Evolutionary conservation across 2,329 filamentous ascomycete genomes (phyloP).

Genomic region (Balansia obtecta): DNA sequence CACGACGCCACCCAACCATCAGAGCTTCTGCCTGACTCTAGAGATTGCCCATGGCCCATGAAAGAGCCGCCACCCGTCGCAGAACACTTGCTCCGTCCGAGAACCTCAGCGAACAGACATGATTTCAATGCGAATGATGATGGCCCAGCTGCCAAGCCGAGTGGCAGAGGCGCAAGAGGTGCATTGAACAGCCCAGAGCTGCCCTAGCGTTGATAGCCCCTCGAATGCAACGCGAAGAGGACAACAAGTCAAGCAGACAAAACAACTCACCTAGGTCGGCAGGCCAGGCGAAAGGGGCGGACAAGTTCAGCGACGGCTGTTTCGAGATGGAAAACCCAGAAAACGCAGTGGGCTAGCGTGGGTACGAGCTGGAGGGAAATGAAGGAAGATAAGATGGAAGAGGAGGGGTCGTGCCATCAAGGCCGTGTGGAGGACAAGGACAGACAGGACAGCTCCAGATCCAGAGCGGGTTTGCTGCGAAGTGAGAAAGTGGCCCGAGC

Average conservation of each 20-base stretch:
- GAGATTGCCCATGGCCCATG: not conserved
- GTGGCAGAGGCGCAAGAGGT: not conserved
- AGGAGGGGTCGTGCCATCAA: conserved; percentile 3
- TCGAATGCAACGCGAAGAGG: not conserved
- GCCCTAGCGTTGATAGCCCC: not conserved
- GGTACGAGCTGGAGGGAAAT: not conserved
- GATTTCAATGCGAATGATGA: not conserved
- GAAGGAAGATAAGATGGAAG: not conserved
- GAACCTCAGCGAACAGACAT: not conserved
- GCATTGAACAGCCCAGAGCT: not conserved
- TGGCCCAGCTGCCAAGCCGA: not conserved
- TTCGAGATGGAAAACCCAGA: not conserved
- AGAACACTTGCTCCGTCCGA: not conserved
- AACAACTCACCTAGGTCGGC: not conserved
- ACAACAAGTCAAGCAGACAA: not conserved
- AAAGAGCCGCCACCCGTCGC: not conserved
- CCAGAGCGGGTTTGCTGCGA: not conserved
- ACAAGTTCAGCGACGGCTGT: not conserved
- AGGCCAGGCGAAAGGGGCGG: not conserved
- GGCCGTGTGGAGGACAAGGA: not conserved
- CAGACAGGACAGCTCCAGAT: not conserved
- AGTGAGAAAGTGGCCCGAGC: not conserved
- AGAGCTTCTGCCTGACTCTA: not conserved
- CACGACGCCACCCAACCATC: not conserved
- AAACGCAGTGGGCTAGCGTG: not conserved